Evolutionary conservation across 2,329 filamentous ascomycete species (phyloP), one percentile per base, ranked within the genome.

Genomic region (Pestalotiopsis sp.): DNA sequence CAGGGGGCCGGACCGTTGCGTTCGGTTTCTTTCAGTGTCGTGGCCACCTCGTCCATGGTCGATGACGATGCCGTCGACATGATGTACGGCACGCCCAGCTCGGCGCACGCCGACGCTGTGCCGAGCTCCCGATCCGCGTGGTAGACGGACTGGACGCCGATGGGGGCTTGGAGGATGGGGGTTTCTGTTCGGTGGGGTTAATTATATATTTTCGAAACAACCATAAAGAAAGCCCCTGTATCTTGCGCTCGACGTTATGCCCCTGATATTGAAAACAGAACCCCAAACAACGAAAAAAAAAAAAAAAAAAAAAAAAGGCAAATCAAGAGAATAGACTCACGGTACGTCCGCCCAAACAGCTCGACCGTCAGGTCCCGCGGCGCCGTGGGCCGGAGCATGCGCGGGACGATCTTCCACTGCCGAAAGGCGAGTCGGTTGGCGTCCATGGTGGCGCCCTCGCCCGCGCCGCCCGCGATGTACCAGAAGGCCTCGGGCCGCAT

Each of bases 121-220:
- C 89, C 91, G 1, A 85, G 82, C 74, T 94, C 92, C 14, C 84
- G 88, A 72, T 92, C 89, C 0, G 81, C 76, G 72, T 94, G 91
- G 75, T 92, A 90, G 39, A 92, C 89, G 2, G 82, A 82, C 73
- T 94, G 91, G 0, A 93, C 90, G 0, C 92, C 92, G 1, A 94
- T 84, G 0, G 92, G 92, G 1, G 91, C 91, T 75, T 91, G 86
- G 2, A 92, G 76, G 1, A 92, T 72, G 0, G 90, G 90, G 17
- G 80, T 83, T 3, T 81, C 77, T 78, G 67, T 14, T 31, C 2
- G 4, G n/a, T 23, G 4, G 6, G 3, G 27, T 66, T 17, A 41
- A 13, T 17, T 36, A 38, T 14, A 11, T 13, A 7, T 39, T 12
- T 4, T 39, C 4, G n/a, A 45, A 6, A n/a, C n/a, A 11, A 52